Evolutionary conservation across 1,284 basidiomycete genomes (phyloP), one percentile per base, ranked within the genome.

Genomic region (Microbotryum silenes-acaulis): DNA sequence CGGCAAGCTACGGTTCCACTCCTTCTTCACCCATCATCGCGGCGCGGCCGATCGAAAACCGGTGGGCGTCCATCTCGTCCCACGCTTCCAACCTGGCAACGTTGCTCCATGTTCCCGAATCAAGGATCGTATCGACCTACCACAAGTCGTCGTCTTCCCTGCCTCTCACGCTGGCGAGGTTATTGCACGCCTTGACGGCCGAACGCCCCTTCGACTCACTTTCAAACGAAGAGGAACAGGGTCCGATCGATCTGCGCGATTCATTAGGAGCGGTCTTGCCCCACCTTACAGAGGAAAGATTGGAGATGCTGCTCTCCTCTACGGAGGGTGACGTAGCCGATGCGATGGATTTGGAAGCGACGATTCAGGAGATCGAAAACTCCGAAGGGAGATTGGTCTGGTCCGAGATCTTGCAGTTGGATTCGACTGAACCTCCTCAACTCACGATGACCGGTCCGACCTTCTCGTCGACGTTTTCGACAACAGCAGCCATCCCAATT

Each of bases 321-420:
- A 65, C 66, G 8, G 57, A 61, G 20, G 66, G 64, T 16, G 66
- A 68, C 31, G 7, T 68, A 18, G 54, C 52, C 21, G 61, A 68
- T 47, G 63, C 66, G 51, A 62, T 68, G 47, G 66, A 68, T 51
- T 55, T 68, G 27, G 57, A 65, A 23, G 25, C 33, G 5, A 62
- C 61, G 51, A 54, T 68, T 42, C 16, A 50, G 4, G 61, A 63
- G 21, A 33, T 63, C 31, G 61, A 68, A 9, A 23, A 23, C 4
- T 25, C 21, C 8, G 18, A 57, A 27, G 66, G 66, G 9, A 51
- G 48, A n/a, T 55, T 65, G 31, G 49, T 61, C 5, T 61, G 58
- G 51, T 54, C n/a, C 21, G 54, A 56, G 46, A 54, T 67, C 33
- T 51, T 64, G 21, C 14, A 50, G 10, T 29, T 33, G 3, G 61